Conservation (phyloP, 176 grass and related monocot genomes). For the Oryza glaberrima region DNA sequence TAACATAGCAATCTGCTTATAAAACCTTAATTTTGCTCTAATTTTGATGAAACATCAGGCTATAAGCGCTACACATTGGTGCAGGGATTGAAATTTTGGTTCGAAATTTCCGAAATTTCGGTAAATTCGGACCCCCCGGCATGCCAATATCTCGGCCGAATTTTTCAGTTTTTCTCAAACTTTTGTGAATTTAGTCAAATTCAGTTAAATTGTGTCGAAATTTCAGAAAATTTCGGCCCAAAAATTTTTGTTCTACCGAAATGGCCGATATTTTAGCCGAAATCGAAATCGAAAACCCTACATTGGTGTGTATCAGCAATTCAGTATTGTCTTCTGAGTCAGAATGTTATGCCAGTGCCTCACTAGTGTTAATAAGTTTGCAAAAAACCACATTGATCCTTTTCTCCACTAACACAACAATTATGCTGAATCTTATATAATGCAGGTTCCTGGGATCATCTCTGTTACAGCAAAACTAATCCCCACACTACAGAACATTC, state of each 20-base stretch:
- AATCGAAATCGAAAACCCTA: no score
- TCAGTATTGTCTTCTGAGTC: neutral
- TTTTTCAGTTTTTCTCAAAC: no score
- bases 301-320: neutral
- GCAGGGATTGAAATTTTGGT: neutral
- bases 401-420: constrained; percentile 20
- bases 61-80: neutral
- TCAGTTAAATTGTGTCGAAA: no score
- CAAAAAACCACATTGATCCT: constrained; percentile 8
- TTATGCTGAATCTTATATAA: neutral
- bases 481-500: constrained; percentile 66
- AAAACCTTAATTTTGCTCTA: neutral
- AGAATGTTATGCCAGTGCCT: neutral
- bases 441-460: constrained; percentile 78
- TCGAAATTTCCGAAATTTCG: no score
- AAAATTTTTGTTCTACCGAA: no score
- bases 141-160: no score
- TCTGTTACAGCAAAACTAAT: constrained; percentile 70
- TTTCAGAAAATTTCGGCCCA: no score
- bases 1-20: no score
- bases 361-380: neutral
- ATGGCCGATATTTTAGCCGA: no score
- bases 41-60: neutral
- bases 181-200: no score
- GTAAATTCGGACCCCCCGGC: no score